These are phyloP conservation scores for Hydnomerulius pinastri DNA, from an alignment of 768 basidiomycete species.

Conservation along the genomic window DNA sequence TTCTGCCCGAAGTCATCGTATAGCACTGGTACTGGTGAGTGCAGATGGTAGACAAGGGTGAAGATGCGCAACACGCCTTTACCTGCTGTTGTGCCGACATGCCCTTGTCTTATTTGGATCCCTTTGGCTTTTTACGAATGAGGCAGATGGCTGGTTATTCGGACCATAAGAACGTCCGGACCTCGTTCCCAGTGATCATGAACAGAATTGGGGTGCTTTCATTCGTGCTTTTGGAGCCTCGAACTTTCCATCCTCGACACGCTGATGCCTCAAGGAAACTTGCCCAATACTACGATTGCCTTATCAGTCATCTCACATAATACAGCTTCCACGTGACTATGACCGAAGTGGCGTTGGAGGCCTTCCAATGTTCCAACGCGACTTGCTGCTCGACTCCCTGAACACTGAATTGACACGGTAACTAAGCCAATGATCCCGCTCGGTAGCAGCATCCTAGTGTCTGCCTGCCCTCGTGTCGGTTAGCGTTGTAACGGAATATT, in stretches of 20 bases:
- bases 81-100: slow-evolving; percentile 34
- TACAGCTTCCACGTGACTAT: too few relatives aligned
- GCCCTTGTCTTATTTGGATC: slow-evolving; percentile 34
- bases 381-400: too few relatives aligned
- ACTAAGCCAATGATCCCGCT: too few relatives aligned
- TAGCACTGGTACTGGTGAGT: slow-evolving; percentile 34
- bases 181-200: slow-evolving; percentile 21
- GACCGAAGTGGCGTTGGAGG: too few relatives aligned
- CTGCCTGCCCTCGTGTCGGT: too few relatives aligned
- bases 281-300: slow-evolving; percentile 26
- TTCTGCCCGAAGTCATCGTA: slow-evolving; percentile 38
- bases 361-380: too few relatives aligned
- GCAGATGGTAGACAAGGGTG: slow-evolving; percentile 39
- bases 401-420: too few relatives aligned
- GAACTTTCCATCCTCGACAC: slow-evolving; percentile 17
- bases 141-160: slow-evolving; percentile 15
- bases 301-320: slow-evolving; percentile 19
- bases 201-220: slow-evolving; percentile 15
- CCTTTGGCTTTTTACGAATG: slow-evolving; percentile 30
- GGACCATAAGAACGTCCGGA: slow-evolving; percentile 13
- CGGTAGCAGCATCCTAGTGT: too few relatives aligned
- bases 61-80: slow-evolving; percentile 40
- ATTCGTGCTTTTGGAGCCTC: slow-evolving; percentile 8
- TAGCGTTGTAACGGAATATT: too few relatives aligned
- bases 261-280: slow-evolving; percentile 32